These are phyloP conservation scores for Candida peoriensis DNA, from an alignment of 805 yeast species.

Conservation along the genomic window DNA sequence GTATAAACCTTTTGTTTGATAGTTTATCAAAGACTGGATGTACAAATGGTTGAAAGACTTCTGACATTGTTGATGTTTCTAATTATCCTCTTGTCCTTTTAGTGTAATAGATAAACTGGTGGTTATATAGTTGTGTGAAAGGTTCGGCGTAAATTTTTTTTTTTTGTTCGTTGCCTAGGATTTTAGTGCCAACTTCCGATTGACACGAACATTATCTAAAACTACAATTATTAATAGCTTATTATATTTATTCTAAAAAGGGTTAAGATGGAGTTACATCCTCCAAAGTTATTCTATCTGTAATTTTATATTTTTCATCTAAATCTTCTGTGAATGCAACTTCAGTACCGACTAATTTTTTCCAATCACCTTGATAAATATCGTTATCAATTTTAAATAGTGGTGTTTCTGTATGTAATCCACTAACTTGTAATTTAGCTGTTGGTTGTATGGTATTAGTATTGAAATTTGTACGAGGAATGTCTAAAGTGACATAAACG, in stretches of 20 bases:
- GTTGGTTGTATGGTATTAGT: slow-evolving; percentile 30
- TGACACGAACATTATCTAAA: no score
- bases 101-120: no score
- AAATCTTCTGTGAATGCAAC: slow-evolving; percentile 30
- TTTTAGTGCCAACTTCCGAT: no score
- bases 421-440: slow-evolving; percentile 48
- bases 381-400: slow-evolving; percentile 52
- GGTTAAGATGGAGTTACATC: slow-evolving; percentile 19
- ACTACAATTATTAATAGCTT: no score
- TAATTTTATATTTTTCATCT: slow-evolving; percentile 15
- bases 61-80: slow-evolving; percentile 5
- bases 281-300: slow-evolving; percentile 18
- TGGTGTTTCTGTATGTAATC: slow-evolving; percentile 50
- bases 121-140: no score
- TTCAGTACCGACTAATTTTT: slow-evolving; percentile 73
- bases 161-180: no score
- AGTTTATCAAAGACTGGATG: slow-evolving; percentile 28
- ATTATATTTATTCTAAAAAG: no score
- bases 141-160: no score
- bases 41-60: slow-evolving; percentile 21
- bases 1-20: slow-evolving; percentile 34
- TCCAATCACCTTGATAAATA: slow-evolving; percentile 74
- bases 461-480: slow-evolving; percentile 35
- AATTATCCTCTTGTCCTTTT: no score
- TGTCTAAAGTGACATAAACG: slow-evolving; percentile 50